Evolutionary conservation across 1,284 basidiomycete genomes (phyloP), one percentile per base, ranked within the genome.

Genomic region (Ustilago esculenta): DNA sequence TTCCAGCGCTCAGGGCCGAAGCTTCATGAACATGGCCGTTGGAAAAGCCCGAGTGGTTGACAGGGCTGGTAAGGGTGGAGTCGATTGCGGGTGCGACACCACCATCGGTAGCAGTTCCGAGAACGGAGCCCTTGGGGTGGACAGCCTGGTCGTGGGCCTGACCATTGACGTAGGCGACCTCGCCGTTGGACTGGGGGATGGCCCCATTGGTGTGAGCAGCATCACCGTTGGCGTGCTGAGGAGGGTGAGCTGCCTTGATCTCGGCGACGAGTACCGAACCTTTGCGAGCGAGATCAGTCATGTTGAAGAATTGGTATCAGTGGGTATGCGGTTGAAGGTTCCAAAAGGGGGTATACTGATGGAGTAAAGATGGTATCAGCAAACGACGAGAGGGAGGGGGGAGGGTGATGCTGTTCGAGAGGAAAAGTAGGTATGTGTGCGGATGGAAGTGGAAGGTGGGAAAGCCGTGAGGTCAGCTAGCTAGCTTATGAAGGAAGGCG

Each of bases 181-280:
- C 27, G 27, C 27, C 27, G 27, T 56, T 56, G 36, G 29, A 30
- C 25, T 32, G 44, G 14, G 35, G 35, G 24, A 44, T 52, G 17
- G 36, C 23, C 18, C 43, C 56, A 40, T 54, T 45, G 45, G 34
- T 39, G 32, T 25, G 29, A 15, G 47, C 33, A 12, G 25, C 48
- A 18, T 35, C 42, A 33, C 39, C 27, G 15, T 21, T 33, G 7
- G 3, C 32, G 12, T 32, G 43, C 36, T 44, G 41, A 27, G 57
- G 39, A 39, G 51, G 47, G 49, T 67, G 64, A 21, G 41, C 50
- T 18, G 64, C 69, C 64, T 68, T 68, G 64, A 67, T 68, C 35
- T 67, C 69, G 59, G 69, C 59, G 41, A 71, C 68, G 23, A 71
- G 61, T 17, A 71, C 47, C 34, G 68, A 71, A 20, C 68, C 68